Conservation (phyloP, 805 yeast species). For the Lipomyces yamadae region DNA sequence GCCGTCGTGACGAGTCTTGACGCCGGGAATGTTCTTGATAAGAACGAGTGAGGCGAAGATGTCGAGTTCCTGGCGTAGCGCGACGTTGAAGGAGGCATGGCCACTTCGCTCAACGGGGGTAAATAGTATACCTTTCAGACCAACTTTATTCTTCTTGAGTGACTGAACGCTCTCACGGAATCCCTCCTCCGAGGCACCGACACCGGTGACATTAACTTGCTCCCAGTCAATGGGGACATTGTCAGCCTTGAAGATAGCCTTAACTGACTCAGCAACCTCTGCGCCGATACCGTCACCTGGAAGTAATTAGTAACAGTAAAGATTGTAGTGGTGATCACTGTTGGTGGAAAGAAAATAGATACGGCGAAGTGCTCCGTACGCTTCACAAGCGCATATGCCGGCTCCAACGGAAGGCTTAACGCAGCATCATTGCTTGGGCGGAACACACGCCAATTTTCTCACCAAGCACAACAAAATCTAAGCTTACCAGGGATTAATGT, state of each 20-base stretch:
- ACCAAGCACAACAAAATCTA: background rate
- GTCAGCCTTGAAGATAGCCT: constrained; percentile 83
- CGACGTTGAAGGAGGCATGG: constrained; percentile 88
- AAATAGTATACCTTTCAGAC: constrained; percentile 93
- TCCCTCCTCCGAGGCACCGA: constrained; percentile 54
- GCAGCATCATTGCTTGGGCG: background rate
- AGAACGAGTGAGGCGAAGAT: constrained; percentile 94
- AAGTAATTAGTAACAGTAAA: background rate
- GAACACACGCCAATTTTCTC: background rate
- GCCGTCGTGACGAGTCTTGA: constrained; percentile 82
- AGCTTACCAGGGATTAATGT: constrained; percentile 76
- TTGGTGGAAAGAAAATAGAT: too few species aligned
- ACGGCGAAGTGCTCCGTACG: background rate
- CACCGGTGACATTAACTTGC: constrained; percentile 63
- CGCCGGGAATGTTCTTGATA: constrained; percentile 93
- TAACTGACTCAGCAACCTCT: constrained; percentile 92
- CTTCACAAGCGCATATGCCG: background rate
- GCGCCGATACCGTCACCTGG: constrained; percentile 96
- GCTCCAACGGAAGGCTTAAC: background rate
- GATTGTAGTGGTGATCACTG: background rate
- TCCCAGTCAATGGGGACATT: constrained; percentile 95
- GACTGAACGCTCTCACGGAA: constrained; percentile 66
- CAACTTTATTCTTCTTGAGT: constrained; percentile 93
- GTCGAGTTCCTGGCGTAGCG: constrained; percentile 92
- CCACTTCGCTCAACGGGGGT: constrained; percentile 83